phyloP scores from a whole-genome alignment of 768 basidiomycete species.

The Asterophora lycoperdoides region DNA sequence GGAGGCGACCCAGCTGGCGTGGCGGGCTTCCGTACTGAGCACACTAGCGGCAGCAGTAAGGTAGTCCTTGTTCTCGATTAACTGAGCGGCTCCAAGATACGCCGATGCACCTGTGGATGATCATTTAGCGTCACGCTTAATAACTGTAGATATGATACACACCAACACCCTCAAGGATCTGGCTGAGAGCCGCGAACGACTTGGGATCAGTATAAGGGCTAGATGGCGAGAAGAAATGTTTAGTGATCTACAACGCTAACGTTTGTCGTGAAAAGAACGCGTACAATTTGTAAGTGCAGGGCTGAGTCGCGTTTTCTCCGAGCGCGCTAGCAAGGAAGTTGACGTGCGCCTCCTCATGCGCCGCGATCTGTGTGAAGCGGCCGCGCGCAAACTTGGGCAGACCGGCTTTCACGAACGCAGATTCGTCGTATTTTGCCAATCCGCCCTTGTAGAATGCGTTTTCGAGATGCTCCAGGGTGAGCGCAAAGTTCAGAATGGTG shows the following conservation, averaged over 20 bases:
- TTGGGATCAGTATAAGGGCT: constrained; percentile 48
- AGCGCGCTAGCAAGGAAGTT: constrained; percentile 31
- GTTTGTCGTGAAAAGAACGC: constrained; percentile 13
- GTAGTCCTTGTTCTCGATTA: constrained; percentile 41
- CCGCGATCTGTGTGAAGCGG: constrained; percentile 45
- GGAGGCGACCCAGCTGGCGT: constrained; percentile 50
- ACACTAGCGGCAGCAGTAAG: constrained; percentile 54
- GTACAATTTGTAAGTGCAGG: constrained; percentile 59
- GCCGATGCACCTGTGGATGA: constrained; percentile 37
- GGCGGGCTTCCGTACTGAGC: constrained; percentile 56
- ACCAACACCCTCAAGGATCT: constrained; percentile 52
- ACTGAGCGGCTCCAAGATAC: constrained; percentile 52
- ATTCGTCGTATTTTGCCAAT: constrained; percentile 38
- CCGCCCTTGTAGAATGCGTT: constrained; percentile 29
- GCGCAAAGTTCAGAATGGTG: constrained; percentile 37
- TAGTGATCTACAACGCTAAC: neutral
- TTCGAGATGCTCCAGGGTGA: constrained; percentile 49
- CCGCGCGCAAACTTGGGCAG: constrained; percentile 42
- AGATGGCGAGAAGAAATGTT: neutral
- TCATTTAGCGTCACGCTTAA: too few relatives aligned
- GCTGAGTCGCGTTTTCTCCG: constrained; percentile 44
- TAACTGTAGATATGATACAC: constrained; percentile 10
- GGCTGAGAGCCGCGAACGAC: constrained; percentile 47
- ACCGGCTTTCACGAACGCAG: constrained; percentile 44
- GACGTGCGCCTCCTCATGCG: constrained; percentile 54